These are phyloP conservation scores for Phalaenopsis hybrid DNA, from an alignment of 116 monocot species.

Conservation along the genomic window DNA sequence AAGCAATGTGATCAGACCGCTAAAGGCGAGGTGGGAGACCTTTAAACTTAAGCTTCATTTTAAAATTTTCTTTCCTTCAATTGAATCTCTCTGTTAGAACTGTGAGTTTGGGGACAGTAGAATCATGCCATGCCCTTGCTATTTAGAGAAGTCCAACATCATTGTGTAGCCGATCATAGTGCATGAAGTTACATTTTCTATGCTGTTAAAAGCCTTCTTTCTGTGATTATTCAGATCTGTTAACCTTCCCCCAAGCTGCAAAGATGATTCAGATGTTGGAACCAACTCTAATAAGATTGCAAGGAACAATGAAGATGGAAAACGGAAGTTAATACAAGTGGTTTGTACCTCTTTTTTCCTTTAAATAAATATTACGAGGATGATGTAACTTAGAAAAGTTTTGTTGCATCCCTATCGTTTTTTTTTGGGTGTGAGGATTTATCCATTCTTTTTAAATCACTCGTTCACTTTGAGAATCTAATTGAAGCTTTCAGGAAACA, in stretches of 20 bases:
- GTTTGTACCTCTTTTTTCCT: not conserved
- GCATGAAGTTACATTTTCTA: not conserved
- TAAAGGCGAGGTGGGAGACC: slow-evolving; percentile 25
- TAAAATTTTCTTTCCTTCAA: too few species aligned
- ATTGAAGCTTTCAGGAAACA: not conserved
- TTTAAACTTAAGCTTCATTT: not conserved
- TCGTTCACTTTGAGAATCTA: too few species aligned
- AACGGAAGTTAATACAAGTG: not conserved
- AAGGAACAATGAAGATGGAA: not conserved
- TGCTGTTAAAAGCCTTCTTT: not conserved
- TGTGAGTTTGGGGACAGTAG: not conserved
- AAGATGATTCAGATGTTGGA: slow-evolving; percentile 14
- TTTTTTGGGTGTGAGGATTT: not conserved
- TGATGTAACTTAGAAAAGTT: not conserved
- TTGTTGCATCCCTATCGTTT: not conserved
- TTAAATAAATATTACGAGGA: not conserved
- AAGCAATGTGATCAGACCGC: slow-evolving; percentile 9
- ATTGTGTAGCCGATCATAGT: not conserved
- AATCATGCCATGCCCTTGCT: not conserved
- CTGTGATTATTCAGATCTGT: slow-evolving; percentile 31
- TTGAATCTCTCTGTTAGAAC: not conserved
- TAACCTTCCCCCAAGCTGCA: slow-evolving; percentile 25
- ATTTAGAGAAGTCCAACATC: not conserved
- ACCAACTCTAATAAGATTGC: not conserved
- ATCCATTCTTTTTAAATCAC: not conserved